phyloP scores from a whole-genome alignment of 2,329 filamentous ascomycete genomes.

The Pseudocercospora macadamiae region DNA sequence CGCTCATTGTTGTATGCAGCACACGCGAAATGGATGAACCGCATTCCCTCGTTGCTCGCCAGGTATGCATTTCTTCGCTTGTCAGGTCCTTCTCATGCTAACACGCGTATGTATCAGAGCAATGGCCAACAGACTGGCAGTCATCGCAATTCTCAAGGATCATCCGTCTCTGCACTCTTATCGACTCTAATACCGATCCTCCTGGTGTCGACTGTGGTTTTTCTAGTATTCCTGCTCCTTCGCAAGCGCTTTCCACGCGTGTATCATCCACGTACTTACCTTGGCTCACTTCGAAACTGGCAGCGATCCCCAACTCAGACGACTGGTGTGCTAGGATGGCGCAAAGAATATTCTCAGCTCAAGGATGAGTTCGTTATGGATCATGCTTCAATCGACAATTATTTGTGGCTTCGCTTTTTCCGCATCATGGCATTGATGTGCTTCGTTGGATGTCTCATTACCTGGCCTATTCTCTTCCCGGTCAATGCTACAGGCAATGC shows the following conservation, averaged over 20 bases:
- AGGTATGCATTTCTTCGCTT: background rate
- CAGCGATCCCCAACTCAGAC: slow-evolving; percentile 52
- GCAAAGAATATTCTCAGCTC: slow-evolving; percentile 35
- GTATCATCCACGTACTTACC: slow-evolving; percentile 38
- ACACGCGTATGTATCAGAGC: background rate
- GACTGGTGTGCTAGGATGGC: slow-evolving; percentile 56
- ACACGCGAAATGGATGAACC: no score
- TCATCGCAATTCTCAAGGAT: slow-evolving; percentile 25
- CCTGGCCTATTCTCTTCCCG: slow-evolving; percentile 52
- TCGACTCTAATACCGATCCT: slow-evolving; percentile 54
- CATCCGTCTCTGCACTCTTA: slow-evolving; percentile 53
- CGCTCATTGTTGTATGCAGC: no score
- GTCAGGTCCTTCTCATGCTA: background rate
- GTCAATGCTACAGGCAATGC: slow-evolving; percentile 45
- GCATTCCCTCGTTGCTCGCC: background rate
- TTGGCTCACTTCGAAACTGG: slow-evolving; percentile 36
- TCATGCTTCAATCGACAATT: slow-evolving; percentile 51
- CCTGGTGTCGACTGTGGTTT: slow-evolving; percentile 48
- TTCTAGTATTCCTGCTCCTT: slow-evolving; percentile 51
- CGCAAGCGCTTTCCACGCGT: slow-evolving; percentile 47
- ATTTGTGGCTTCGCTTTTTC: slow-evolving; percentile 52
- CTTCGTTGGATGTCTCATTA: slow-evolving; percentile 49
- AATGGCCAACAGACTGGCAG: slow-evolving; percentile 7
- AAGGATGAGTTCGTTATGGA: slow-evolving; percentile 48
- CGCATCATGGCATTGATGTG: slow-evolving; percentile 46